These are phyloP conservation scores for Penicillium macrosclerotiorum DNA, from an alignment of 495 filamentous ascomycete species.

Conservation along the genomic window DNA sequence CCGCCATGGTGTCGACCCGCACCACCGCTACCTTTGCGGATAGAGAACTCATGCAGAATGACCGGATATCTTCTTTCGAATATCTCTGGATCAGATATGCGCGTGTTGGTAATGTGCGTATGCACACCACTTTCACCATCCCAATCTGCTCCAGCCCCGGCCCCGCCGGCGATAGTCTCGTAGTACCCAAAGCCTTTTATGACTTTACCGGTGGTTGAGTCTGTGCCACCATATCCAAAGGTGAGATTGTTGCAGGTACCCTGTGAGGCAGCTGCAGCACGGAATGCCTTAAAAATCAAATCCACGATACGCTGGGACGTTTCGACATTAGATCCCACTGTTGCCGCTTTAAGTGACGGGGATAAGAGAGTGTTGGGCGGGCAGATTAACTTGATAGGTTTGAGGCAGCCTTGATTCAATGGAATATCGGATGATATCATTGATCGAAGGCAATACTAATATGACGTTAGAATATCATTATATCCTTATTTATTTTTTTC, in stretches of 20 bases:
- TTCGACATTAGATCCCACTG: constrained; percentile 72
- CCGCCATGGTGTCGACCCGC: constrained; percentile 30
- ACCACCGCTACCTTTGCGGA: constrained; percentile 66
- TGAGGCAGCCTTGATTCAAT: constrained; percentile 89
- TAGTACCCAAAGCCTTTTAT: constrained; percentile 82
- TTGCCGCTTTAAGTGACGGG: constrained; percentile 77
- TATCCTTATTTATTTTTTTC: no score
- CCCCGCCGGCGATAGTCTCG: constrained; percentile 89
- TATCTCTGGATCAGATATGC: constrained; percentile 89
- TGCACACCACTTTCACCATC: constrained; percentile 85
- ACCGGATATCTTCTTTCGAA: constrained; percentile 93
- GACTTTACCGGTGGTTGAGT: constrained; percentile 22
- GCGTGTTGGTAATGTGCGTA: constrained; percentile 94
- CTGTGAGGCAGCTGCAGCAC: constrained; percentile 81
- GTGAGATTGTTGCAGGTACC: constrained; percentile 79
- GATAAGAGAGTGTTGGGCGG: constrained; percentile 75
- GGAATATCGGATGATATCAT: constrained; percentile 88
- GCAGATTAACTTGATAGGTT: constrained; percentile 76
- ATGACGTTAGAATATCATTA: no score
- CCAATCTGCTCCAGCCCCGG: constrained; percentile 78
- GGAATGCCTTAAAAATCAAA: constrained; percentile 82
- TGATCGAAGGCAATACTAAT: constrained; percentile 77
- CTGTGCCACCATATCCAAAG: constrained; percentile 37
- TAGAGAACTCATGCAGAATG: constrained; percentile 71
- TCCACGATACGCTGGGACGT: constrained; percentile 88